Conservation (phyloP, 345 rosid species). For the Eucalyptus leucophloia region DNA sequence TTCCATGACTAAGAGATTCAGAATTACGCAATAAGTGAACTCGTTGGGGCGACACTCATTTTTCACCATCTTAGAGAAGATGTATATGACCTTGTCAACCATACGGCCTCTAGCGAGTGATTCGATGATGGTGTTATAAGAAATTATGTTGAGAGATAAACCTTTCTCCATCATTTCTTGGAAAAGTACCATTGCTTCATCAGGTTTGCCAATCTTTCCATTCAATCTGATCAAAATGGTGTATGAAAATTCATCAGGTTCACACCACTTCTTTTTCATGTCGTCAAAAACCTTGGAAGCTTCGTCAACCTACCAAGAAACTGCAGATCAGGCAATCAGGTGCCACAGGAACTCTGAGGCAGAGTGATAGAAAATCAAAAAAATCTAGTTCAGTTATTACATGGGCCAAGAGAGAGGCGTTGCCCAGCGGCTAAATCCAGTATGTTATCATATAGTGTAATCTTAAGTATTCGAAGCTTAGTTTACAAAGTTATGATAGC, state of each 20-base stretch:
- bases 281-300: conserved; percentile 64
- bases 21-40: conserved; percentile 50
- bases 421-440: background rate
- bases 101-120: conserved; percentile 50
- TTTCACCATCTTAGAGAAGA: conserved; percentile 70
- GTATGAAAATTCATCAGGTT: conserved; percentile 67
- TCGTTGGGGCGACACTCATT: conserved; percentile 51
- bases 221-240: conserved; percentile 79
- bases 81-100: conserved; percentile 62
- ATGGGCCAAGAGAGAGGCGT: background rate
- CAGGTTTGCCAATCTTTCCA: conserved; percentile 58
- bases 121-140: conserved; percentile 71
- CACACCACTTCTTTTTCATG: conserved; percentile 59
- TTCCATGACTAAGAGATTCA: conserved; percentile 45
- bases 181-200: conserved; percentile 46
- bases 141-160: conserved; percentile 36
- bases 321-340: conserved; percentile 67
- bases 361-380: background rate
- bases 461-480: background rate
- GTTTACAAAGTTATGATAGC: background rate
- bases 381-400: background rate
- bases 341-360: background rate
- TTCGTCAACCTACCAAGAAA: conserved; percentile 57
- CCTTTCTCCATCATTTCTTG: conserved; percentile 62
- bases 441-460: background rate